Evolutionary conservation across 208 protist genomes (phyloP).

Genomic region (Endotrypanum monterogeii): DNA sequence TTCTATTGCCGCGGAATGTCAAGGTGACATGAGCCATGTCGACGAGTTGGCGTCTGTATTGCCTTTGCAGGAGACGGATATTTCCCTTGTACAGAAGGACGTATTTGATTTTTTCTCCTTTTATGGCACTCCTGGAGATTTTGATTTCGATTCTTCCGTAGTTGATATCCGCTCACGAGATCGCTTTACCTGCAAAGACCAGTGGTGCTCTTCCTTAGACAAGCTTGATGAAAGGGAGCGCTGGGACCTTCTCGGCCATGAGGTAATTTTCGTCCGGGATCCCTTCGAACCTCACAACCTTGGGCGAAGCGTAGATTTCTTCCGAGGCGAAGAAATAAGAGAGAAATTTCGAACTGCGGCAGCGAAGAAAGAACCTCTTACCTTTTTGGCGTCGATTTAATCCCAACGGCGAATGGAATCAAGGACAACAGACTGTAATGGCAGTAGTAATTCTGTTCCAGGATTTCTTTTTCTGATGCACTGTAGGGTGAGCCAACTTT

Average conservation of each 20-base stretch:
- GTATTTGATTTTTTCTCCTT: constrained; percentile 63
- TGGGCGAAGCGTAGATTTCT: constrained; percentile 83
- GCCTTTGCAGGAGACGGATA: constrained; percentile 30
- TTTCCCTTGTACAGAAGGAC: constrained; percentile 40
- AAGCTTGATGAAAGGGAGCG: constrained; percentile 34
- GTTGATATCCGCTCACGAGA: constrained; percentile 66
- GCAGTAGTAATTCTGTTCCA: not conserved
- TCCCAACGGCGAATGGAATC: not conserved
- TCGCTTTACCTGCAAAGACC: constrained; percentile 48
- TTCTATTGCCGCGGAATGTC: not conserved
- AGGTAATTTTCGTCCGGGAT: constrained; percentile 65
- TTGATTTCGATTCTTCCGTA: constrained; percentile 76
- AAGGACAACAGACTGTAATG: not conserved
- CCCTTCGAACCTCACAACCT: constrained; percentile 81
- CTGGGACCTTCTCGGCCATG: constrained; percentile 78
- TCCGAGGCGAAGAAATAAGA: constrained; percentile 64
- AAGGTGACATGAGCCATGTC: constrained; percentile 15
- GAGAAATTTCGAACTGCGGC: constrained; percentile 65
- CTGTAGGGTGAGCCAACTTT: not conserved
- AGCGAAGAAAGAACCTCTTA: constrained; percentile 29
- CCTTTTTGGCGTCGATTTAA: constrained; percentile 17
- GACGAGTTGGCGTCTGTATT: constrained; percentile 35
- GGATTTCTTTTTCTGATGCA: not conserved
- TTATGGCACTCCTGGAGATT: constrained; percentile 41
- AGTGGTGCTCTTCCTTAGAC: constrained; percentile 47